Base-by-base conservation (phyloP, 2,329 filamentous ascomycete genomes). In the Verticillium klebahnii region DNA sequence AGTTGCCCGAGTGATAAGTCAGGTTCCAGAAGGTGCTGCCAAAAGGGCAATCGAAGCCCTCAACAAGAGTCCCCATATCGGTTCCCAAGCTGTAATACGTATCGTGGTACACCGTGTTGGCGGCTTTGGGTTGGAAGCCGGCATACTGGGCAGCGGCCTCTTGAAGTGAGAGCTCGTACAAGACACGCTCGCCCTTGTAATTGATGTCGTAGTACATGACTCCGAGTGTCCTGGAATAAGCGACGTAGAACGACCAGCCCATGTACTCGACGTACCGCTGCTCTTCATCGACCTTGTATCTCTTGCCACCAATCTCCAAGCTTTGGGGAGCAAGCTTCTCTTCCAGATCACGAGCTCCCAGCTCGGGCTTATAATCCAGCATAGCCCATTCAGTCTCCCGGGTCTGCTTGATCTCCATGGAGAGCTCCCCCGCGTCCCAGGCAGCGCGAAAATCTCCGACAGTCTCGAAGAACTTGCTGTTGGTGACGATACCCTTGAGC, bases 81-180 rank as follows among this genome's bases (percentile, higher is more conserved):
- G 71, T 70, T 1, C 77, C 76, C 31, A 80, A 65, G 58, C 69
- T 69, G 65, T 71, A 78, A 60, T 72, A 71, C 0, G 74, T 74
- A 60, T 80, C 79, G 60, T 80, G 78, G 62, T 77, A 80, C 32
- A 76, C 69, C 1, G 75, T 78, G n/a, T 71, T 70, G 5, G 75
- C 74, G 2, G 74, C 69, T 68, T 80, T 79, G 11, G 80, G 79
- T 60, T 80, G 73, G 64, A 76, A 74, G 0, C 80, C 79, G 4
- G 78, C 81, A 63, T 84, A 84, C 61, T 84, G 81, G 4, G 82
- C 79, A 31, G 82, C 72, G 0, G 81, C 82, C 67, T 84, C 82
- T 66, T 85, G 80, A 58, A 84, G 71, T 9, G 77, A 77, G 5
- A 84, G 75, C 69, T 84, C 80, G 66, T 84, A 84, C 56, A 84